phyloP scores from a whole-genome alignment of 495 filamentous ascomycete genomes.

The Pseudevernia furfuracea region DNA sequence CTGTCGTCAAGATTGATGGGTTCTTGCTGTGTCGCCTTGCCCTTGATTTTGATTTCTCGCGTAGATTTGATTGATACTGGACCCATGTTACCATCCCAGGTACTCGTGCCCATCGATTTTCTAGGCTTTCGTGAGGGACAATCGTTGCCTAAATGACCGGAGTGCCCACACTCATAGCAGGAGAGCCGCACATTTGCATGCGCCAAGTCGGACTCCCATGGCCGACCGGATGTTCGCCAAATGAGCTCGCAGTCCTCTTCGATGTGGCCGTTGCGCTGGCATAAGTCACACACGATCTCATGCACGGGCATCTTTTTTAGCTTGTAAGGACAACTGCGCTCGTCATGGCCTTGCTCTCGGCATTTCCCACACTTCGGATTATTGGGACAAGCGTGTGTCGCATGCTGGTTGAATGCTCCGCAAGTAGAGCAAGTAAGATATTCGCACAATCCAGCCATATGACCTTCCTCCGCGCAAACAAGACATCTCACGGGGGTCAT shows the following conservation, averaged over 20 bases:
- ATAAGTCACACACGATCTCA: conserved; percentile 42
- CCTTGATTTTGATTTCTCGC: conserved; percentile 27
- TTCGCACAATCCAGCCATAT: conserved; percentile 42
- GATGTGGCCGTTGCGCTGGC: conserved; percentile 35
- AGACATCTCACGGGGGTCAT: conserved; percentile 52
- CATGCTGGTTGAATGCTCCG: conserved; percentile 21
- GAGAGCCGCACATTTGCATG: conserved; percentile 31
- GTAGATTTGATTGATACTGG: conserved; percentile 16
- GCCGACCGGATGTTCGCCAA: conserved; percentile 32
- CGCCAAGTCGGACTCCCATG: conserved; percentile 29
- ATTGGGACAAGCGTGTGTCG: conserved; percentile 31
- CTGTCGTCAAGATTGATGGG: conserved; percentile 26
- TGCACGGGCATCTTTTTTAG: conserved; percentile 33
- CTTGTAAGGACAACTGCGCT: conserved; percentile 33
- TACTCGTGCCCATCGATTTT: conserved; percentile 25
- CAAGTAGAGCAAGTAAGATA: conserved; percentile 22
- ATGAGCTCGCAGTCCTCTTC: conserved; percentile 39
- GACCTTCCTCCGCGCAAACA: conserved; percentile 42
- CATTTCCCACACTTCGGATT: conserved; percentile 41
- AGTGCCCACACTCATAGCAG: conserved; percentile 43
- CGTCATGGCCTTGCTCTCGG: conserved; percentile 40
- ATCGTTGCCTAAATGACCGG: conserved; percentile 42
- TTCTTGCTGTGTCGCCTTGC: conserved; percentile 26
- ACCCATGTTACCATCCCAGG: conserved; percentile 15
- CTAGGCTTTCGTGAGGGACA: conserved; percentile 34